Conservation (phyloP, 1,284 basidiomycete genomes). For the Wolfiporia cocos region DNA sequence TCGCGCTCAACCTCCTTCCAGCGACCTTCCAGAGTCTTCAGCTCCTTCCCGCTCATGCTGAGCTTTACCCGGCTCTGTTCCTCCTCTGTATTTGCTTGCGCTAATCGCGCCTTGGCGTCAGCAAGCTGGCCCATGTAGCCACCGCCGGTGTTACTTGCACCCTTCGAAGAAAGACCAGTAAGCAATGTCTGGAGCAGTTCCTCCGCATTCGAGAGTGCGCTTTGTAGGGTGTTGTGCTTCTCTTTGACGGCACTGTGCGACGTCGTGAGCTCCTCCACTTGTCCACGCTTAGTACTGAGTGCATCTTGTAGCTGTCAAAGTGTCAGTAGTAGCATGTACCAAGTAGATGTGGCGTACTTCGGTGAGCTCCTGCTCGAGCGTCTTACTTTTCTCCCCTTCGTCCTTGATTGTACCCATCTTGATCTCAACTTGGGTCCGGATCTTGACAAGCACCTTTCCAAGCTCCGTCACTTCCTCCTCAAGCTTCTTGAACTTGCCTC, state of each 20-base stretch:
- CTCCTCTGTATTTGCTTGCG: conserved; percentile 79
- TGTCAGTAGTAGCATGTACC: too few relatives aligned
- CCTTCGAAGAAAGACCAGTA: conserved; percentile 76
- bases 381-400: conserved; percentile 63
- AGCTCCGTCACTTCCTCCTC: conserved; percentile 76
- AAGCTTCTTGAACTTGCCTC: conserved; percentile 71
- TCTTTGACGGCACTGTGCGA: conserved; percentile 70
- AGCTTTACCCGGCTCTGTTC: conserved; percentile 82
- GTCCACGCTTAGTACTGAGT: conserved; percentile 53
- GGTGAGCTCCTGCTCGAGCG: conserved; percentile 50
- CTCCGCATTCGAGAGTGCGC: conserved; percentile 72
- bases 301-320: too few relatives aligned
- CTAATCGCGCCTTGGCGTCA: conserved; percentile 73
- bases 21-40: conserved; percentile 71
- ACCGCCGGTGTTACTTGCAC: conserved; percentile 70
- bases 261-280: conserved; percentile 55
- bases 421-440: conserved; percentile 85
- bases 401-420: conserved; percentile 75
- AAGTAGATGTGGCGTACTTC: conserved; percentile 52
- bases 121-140: conserved; percentile 97
- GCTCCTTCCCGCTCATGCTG: conserved; percentile 75
- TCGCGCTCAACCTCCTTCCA: conserved; percentile 88
- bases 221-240: conserved; percentile 59
- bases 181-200: conserved; percentile 94
- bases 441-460: conserved; percentile 84